Evolutionary conservation across 2,329 filamentous ascomycete genomes (phyloP), one percentile per base, ranked within the genome.

Genomic region (Lizonia empirigonia): DNA sequence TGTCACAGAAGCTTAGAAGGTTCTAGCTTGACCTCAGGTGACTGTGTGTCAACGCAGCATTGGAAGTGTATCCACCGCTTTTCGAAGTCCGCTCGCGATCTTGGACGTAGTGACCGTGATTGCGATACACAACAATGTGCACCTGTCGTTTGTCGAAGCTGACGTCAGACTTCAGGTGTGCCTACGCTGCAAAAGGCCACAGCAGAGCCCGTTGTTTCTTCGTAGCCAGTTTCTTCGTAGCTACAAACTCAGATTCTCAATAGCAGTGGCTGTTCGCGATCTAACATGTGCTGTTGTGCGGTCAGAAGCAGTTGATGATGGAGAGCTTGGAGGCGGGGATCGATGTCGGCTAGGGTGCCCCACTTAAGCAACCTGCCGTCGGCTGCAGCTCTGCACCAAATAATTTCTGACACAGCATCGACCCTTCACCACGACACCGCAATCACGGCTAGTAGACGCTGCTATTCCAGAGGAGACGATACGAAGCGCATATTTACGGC

Each of bases 11-110:
- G 7, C 39, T 3, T 34, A 41, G 63, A 68, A 68, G 46, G 33
- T 66, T 69, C 63, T 62, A 60, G 65, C 36, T 40, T 19, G 24
- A 36, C 10, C 60, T 63, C 62, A 69, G 62, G 66, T 71, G 68
- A 68, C 56, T 60, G 41, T 66, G 66, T 58, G 65, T 63, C 39
- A 26, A 33, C 13, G 41, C 18, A 33, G 12, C 7, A 18, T 18
- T 27, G 9, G 16, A 44, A 34, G 44, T 36, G 34, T 29, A 22
- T 16, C 1, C 19, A 19, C 15, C 15, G 24, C 20, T 32, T 29
- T 24, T 32, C 8, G 18, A 29, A 7, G 24, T 6, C 10, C 13
- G 12, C 19, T 36, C 12, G 20, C 6, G 22, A 2, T n/a, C 19
- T 15, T 36, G n/a, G 34, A 36, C 19, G 18, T n/a, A 36, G 18